These are phyloP conservation scores for Stentor coeruleus DNA, from an alignment of 73 alveolate genomes.

Conservation along the genomic window DNA sequence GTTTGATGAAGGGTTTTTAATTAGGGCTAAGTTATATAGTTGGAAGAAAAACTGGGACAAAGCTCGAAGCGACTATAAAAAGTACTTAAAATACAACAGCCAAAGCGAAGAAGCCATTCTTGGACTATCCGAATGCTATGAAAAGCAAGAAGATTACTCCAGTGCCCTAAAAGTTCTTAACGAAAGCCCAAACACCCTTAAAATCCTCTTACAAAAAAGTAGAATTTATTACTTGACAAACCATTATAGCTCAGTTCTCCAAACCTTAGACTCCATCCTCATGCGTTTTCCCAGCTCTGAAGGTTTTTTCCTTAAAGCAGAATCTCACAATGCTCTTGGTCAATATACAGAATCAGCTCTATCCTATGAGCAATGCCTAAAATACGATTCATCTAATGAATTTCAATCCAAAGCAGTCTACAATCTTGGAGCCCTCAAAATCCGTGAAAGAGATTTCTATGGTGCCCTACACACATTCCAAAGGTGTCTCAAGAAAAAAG, in stretches of 20 bases:
- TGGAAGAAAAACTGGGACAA: background rate
- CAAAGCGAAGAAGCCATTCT: background rate
- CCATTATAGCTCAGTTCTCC: background rate
- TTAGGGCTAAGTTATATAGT: background rate
- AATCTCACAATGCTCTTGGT: background rate
- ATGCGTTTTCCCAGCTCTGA: background rate
- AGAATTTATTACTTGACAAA: background rate
- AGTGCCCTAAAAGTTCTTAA: background rate
- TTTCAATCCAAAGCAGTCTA: background rate
- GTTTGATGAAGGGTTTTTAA: background rate
- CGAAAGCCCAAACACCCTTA: background rate
- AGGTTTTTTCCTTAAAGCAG: background rate
- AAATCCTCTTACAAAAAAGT: background rate
- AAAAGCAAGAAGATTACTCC: background rate
- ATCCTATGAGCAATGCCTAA: conserved; percentile 16
- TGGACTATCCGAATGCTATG: background rate
- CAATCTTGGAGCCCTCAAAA: conserved; percentile 14
- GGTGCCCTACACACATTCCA: conserved; percentile 17
- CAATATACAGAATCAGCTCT: background rate
- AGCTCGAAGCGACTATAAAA: background rate
- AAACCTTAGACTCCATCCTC: background rate
- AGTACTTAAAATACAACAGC: background rate
- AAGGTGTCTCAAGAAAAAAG: background rate
- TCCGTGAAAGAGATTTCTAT: conserved; percentile 18
- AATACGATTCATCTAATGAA: background rate